Evolutionary conservation across 371 early-diverging fungal species (phyloP).

Genomic region (Syncephalastrum monosporum): DNA sequence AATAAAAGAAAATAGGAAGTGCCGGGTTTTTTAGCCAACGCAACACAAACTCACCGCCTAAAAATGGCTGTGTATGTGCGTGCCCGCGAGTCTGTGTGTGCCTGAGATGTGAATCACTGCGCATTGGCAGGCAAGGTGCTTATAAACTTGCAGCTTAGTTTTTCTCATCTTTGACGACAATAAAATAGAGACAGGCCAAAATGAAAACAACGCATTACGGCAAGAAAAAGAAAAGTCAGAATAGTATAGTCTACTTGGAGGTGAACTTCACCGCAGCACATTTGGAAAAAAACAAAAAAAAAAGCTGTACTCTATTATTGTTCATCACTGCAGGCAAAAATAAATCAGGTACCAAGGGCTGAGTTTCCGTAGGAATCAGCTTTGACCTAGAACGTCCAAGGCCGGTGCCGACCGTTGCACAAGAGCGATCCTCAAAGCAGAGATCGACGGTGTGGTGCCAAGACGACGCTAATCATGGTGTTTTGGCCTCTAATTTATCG

Average conservation of each 20-base stretch:
- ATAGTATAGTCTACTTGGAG: too few relatives aligned
- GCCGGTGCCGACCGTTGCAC: too few relatives aligned
- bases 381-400: too few relatives aligned
- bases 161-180: neutral
- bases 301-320: neutral
- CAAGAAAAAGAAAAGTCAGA: constrained; percentile 1
- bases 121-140: neutral
- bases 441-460: too few relatives aligned
- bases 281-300: neutral
- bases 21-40: constrained; percentile 1
- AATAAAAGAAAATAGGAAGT: constrained; percentile 9
- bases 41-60: too few relatives aligned
- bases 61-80: too few relatives aligned
- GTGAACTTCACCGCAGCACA: too few relatives aligned
- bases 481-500: too few relatives aligned
- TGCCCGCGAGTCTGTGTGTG: neutral
- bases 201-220: neutral
- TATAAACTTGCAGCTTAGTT: neutral
- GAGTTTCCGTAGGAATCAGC: too few relatives aligned
- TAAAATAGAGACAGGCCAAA: neutral
- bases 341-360: neutral
- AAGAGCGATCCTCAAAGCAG: too few relatives aligned
- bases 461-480: too few relatives aligned
- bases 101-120: neutral
- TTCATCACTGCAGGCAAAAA: constrained; percentile 1